Base-by-base conservation (phyloP, 164 flowering plant genomes). In the Chloranthus sessilifolius region DNA sequence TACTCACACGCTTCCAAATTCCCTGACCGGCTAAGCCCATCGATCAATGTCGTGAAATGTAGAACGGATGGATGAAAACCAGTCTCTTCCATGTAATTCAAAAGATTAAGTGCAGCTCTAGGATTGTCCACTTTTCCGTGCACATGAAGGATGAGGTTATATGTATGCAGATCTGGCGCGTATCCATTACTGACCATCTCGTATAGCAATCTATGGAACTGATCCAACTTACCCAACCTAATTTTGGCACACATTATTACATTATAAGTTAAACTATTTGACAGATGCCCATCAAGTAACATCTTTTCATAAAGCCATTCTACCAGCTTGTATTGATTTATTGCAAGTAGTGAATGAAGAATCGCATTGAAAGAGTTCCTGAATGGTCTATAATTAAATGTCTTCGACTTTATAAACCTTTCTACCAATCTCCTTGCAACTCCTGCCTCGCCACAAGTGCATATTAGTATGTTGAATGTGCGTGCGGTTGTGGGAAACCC, bases 1-100 rank as follows among this genome's bases (percentile, higher is more conserved):
- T 80, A 72, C 55, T 66, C 53, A 74, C 95, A 82, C 0, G 86
- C 98, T 10, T 76, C 85, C 66, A 88, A 47, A 57, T 92, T 81
- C 27, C 96, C 95, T 37, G 89, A 87, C 19, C 98, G 78, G 54
- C 96, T 80, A 5, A 92, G 66, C 43, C 98, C 98, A 64, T 92
- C 88, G 14, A 92, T 82, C 62, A 88, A 64, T 22, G 95, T 77
- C 23, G 98, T 92, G 67, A 76, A 92, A 69, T 92, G 98, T 51
- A 83, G 79, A 61, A 78, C 74, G 52, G 58, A 74, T 7, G 96
- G 91, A 34, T 72, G 61, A 27, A 77, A 38, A 30, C 95, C 95
- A 7, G 62, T 77, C 45, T 82, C 81, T 53, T 64, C 88, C 98
- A 92, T 92, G 68, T 77, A 73, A 47, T 74, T 79, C 61, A 91